These are phyloP conservation scores for Cornus suecica DNA, from an alignment of 148 eudicot genomes.

Conservation along the genomic window DNA sequence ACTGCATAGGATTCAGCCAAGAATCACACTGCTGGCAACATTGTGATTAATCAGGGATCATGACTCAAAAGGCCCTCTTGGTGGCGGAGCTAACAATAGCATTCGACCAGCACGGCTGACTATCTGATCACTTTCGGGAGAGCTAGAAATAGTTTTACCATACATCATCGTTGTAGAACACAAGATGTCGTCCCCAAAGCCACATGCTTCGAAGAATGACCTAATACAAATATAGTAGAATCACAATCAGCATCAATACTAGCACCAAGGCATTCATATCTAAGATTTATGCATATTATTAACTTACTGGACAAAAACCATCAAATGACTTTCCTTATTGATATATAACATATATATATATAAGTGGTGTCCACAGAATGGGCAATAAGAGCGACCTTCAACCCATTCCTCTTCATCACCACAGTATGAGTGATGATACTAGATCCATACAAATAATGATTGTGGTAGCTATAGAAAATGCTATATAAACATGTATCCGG, in stretches of 20 bases:
- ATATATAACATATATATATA: no score
- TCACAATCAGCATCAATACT: not conserved
- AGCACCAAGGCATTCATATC: not conserved
- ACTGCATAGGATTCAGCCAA: not conserved
- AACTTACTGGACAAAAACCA: not conserved
- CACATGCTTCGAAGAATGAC: slow-evolving; percentile 67
- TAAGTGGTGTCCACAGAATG: no score
- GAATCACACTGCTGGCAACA: not conserved
- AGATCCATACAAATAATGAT: no score
- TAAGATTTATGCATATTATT: not conserved
- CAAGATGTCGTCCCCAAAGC: slow-evolving; percentile 74
- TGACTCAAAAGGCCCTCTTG: slow-evolving; percentile 15
- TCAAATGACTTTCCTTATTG: not conserved
- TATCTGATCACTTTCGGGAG: slow-evolving; percentile 22
- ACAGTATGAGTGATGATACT: no score
- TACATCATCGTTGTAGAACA: slow-evolving; percentile 90
- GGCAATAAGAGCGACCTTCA: no score
- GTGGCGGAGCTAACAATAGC: slow-evolving; percentile 52
- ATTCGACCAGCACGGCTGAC: slow-evolving; percentile 47
- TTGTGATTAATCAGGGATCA: not conserved
- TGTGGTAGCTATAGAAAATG: no score
- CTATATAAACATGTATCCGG: no score
- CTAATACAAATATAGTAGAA: slow-evolving; percentile 27
- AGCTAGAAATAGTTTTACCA: slow-evolving; percentile 25
- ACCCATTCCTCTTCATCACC: no score